Conservation (phyloP, 2,329 filamentous ascomycete species). For the Teratosphaeria zuluensis region DNA sequence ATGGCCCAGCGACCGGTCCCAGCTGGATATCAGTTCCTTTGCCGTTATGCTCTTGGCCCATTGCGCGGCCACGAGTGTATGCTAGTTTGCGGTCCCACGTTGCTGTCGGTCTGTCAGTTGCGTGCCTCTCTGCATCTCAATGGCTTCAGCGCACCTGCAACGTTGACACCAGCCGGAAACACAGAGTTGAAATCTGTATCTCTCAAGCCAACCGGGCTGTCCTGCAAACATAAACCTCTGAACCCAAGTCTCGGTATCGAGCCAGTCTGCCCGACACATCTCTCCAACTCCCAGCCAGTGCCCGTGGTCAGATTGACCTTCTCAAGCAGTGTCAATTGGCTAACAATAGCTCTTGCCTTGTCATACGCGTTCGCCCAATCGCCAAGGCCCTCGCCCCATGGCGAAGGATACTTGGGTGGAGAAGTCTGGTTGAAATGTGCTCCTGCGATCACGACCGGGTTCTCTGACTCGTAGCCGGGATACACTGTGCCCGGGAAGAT, state of each 20-base stretch:
- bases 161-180: neutral
- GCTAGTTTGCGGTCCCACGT: constrained; percentile 69
- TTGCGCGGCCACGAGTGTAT: constrained; percentile 57
- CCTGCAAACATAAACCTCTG: constrained; percentile 69
- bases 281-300: constrained; percentile 50
- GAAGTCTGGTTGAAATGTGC: constrained; percentile 32
- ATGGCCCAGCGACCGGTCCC: constrained; percentile 65
- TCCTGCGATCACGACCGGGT: constrained; percentile 17
- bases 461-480: constrained; percentile 7
- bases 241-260: constrained; percentile 62
- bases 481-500: neutral
- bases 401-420: constrained; percentile 70
- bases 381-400: constrained; percentile 70
- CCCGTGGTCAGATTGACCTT: constrained; percentile 87
- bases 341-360: constrained; percentile 70
- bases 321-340: constrained; percentile 70
- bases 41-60: constrained; percentile 63
- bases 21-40: constrained; percentile 69
- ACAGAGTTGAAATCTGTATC: constrained; percentile 25
- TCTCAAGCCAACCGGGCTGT: constrained; percentile 71
- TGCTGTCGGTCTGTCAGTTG: constrained; percentile 31
- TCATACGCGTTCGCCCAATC: constrained; percentile 67
- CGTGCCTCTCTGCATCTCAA: constrained; percentile 43
- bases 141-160: constrained; percentile 35
- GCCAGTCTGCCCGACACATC: constrained; percentile 67